A percentile compares a stretch with the other conserved stretches of the same genome.
These are phyloP conservation scores for Papiliotrema fonsecae DNA, from an alignment of 1,284 basidiomycete genomes.

Conservation along the genomic window DNA sequence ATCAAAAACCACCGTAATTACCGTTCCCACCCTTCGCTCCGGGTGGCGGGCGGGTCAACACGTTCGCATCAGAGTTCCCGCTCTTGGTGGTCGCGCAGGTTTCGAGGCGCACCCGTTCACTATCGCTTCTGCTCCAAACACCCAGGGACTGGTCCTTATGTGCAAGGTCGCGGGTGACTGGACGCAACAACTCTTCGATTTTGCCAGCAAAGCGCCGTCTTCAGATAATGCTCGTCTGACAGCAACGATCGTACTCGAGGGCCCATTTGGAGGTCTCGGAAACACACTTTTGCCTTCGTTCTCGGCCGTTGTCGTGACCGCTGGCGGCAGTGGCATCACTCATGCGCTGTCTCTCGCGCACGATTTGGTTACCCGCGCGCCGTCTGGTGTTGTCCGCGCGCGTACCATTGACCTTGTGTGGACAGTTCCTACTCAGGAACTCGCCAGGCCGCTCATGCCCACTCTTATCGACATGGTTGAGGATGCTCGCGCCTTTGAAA, in stretches of 20 bases:
- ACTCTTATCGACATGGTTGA: constrained; percentile 34
- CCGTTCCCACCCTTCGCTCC: constrained; percentile 32
- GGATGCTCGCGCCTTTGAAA: constrained; percentile 34
- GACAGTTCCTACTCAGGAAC: constrained; percentile 38
- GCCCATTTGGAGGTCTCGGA: constrained; percentile 45
- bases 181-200: constrained; percentile 34
- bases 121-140: constrained; percentile 45
- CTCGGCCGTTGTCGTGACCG: constrained; percentile 40
- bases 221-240: constrained; percentile 5
- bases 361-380: constrained; percentile 34
- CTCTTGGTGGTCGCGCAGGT: constrained; percentile 20
- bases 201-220: constrained; percentile 11
- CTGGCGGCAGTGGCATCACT: constrained; percentile 46
- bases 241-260: constrained; percentile 36
- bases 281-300: constrained; percentile 42
- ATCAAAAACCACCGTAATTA: constrained; percentile 38
- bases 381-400: constrained; percentile 40
- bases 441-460: constrained; percentile 34
- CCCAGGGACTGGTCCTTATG: constrained; percentile 40
- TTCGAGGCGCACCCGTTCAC: constrained; percentile 48
- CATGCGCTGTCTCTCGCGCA: constrained; percentile 37
- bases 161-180: constrained; percentile 44
- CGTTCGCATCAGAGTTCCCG: constrained; percentile 43
- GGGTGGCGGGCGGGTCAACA: constrained; percentile 51
- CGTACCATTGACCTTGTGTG: constrained; percentile 45